Evolutionary conservation across 2,329 filamentous ascomycete species (phyloP).

Genomic region (Aureobasidium sp.): DNA sequence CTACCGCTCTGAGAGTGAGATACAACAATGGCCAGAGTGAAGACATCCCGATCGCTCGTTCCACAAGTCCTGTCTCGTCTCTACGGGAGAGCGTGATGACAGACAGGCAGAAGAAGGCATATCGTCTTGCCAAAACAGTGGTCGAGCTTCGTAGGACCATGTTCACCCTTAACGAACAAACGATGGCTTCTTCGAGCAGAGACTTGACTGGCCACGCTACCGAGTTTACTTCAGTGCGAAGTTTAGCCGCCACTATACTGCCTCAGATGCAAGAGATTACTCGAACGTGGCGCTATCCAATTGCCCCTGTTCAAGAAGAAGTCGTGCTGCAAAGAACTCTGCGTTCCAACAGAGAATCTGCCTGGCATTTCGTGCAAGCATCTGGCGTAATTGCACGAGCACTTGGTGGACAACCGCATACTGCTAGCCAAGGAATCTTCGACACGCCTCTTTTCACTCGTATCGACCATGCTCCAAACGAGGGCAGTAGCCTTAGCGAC

Average conservation of each 20-base stretch:
- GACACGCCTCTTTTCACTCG: slow-evolving; percentile 35
- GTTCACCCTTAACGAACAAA: slow-evolving; percentile 40
- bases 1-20: slow-evolving; percentile 47
- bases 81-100: slow-evolving; percentile 33
- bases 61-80: slow-evolving; percentile 22
- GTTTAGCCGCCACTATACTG: slow-evolving; percentile 38
- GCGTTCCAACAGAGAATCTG: slow-evolving; percentile 48
- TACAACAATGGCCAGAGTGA: slow-evolving; percentile 56
- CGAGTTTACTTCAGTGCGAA: slow-evolving; percentile 32
- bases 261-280: slow-evolving; percentile 52
- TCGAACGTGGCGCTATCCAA: slow-evolving; percentile 52
- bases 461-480: slow-evolving; percentile 40
- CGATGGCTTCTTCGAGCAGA: slow-evolving; percentile 18
- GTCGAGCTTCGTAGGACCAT: slow-evolving; percentile 50
- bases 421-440: slow-evolving; percentile 29
- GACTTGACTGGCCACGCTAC: slow-evolving; percentile 35
- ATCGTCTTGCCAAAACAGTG: slow-evolving; percentile 49
- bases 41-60: slow-evolving; percentile 45
- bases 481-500: slow-evolving; percentile 28
- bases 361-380: slow-evolving; percentile 56
- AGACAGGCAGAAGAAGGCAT: slow-evolving; percentile 47
- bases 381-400: slow-evolving; percentile 51
- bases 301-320: slow-evolving; percentile 48
- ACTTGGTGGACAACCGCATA: slow-evolving; percentile 48
- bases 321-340: slow-evolving; percentile 50